Percentiles rank a stretch among this genome's conserved stretches.
These are phyloP conservation scores for Penicillium sp. DNA, from an alignment of 2,329 filamentous ascomycete species.

Conservation along the genomic window DNA sequence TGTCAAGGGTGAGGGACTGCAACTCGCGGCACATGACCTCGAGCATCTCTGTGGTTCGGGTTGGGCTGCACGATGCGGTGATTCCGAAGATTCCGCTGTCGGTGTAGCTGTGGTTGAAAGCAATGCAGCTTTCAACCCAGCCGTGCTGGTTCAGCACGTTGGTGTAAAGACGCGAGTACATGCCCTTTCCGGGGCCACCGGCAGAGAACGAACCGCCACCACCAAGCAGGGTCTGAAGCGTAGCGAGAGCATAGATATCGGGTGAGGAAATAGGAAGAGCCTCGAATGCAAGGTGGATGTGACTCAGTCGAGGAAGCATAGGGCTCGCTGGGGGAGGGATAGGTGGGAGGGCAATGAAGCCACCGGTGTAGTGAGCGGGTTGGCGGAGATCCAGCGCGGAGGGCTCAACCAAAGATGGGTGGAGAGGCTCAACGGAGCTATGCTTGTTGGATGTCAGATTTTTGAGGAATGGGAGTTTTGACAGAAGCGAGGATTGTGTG, in stretches of 20 bases:
- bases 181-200: constrained; percentile 95
- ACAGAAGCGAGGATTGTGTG: constrained; percentile 67
- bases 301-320: constrained; percentile 76
- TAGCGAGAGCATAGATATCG: constrained; percentile 95
- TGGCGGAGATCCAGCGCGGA: constrained; percentile 59
- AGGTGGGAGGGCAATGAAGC: constrained; percentile 81
- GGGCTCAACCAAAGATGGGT: constrained; percentile 48
- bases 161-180: constrained; percentile 97
- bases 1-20: constrained; percentile 72
- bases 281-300: constrained; percentile 96
- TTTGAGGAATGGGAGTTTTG: constrained; percentile 86
- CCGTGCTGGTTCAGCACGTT: constrained; percentile 97
- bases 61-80: constrained; percentile 78
- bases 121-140: constrained; percentile 94
- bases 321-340: constrained; percentile 78
- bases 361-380: constrained; percentile 86
- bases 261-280: constrained; percentile 85
- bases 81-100: constrained; percentile 96
- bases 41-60: constrained; percentile 78
- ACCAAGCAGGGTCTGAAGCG: constrained; percentile 90
- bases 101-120: constrained; percentile 97
- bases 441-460: constrained; percentile 73
- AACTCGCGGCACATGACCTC: constrained; percentile 95
- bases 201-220: constrained; percentile 96
- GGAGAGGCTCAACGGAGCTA: constrained; percentile 58